A percentile compares a stretch with the other conserved stretches of the same genome.
These are phyloP conservation scores for Phytopythium delawarense DNA, from an alignment of 352 stramenopile genomes.

Conservation along the genomic window DNA sequence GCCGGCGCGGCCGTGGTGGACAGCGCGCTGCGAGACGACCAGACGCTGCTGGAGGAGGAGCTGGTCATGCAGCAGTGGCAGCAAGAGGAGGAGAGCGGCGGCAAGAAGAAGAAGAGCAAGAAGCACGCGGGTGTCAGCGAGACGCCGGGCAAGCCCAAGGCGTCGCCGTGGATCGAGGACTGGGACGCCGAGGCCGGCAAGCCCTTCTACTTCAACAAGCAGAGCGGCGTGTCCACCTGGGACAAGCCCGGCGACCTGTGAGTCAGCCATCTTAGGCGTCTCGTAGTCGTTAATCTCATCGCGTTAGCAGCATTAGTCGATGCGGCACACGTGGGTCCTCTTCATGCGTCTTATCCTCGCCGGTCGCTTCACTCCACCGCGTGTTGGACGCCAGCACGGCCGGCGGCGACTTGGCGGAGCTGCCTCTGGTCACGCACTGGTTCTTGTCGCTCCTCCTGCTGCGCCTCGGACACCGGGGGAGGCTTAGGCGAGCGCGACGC, in stretches of 20 bases:
- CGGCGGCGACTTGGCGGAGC: background rate
- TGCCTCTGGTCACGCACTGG: background rate
- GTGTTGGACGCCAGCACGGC: too few relatives aligned
- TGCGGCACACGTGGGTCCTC: too few relatives aligned
- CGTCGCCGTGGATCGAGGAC: conserved; percentile 65
- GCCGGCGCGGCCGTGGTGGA: conserved; percentile 63
- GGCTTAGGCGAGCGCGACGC: conserved; percentile 67
- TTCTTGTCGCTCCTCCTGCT: background rate
- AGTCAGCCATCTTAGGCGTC: background rate
- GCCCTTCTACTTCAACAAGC: conserved; percentile 87
- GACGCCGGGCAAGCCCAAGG: conserved; percentile 8
- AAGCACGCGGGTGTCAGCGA: conserved; percentile 21
- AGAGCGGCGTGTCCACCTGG: conserved; percentile 78
- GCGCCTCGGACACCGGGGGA: background rate
- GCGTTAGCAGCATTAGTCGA: too few relatives aligned
- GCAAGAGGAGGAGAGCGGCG: conserved; percentile 20
- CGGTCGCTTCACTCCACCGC: too few relatives aligned
- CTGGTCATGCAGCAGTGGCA: conserved; percentile 45
- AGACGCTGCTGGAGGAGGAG: conserved; percentile 50
- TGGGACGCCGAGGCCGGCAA: conserved; percentile 75
- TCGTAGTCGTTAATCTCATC: too few relatives aligned
- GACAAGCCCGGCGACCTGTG: conserved; percentile 71
- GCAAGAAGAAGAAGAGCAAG: conserved; percentile 19
- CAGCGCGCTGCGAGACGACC: conserved; percentile 63
- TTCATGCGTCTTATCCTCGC: background rate